Evolutionary conservation across 1,284 basidiomycete species (phyloP).

Genomic region (Peniophora sp.): DNA sequence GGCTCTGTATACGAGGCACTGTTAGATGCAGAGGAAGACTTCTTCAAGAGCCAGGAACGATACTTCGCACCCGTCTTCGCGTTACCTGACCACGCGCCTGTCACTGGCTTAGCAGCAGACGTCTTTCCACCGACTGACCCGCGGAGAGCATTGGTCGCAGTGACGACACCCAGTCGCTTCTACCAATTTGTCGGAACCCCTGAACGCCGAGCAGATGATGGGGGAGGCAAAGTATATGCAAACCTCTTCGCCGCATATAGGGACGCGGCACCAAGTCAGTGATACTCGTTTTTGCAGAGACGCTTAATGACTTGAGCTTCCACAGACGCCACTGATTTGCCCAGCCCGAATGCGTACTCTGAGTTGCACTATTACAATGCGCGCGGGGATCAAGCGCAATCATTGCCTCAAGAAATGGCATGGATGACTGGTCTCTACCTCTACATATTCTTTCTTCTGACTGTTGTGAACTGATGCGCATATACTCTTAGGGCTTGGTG

Average conservation of each 20-base stretch:
- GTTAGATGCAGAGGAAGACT: constrained; percentile 82
- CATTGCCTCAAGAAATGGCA: constrained; percentile 63
- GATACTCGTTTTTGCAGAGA: neutral
- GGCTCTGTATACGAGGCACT: constrained; percentile 83
- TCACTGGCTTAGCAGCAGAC: constrained; percentile 81
- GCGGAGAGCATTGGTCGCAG: constrained; percentile 62
- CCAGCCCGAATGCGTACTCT: constrained; percentile 66
- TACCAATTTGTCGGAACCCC: constrained; percentile 82
- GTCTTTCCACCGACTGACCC: constrained; percentile 59
- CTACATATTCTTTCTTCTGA: constrained; percentile 1
- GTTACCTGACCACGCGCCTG: constrained; percentile 69
- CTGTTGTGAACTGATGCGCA: constrained; percentile 9
- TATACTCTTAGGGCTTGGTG: constrained; percentile 54
- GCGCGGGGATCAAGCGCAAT: constrained; percentile 61
- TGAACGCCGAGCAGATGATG: constrained; percentile 63
- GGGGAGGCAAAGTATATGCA: constrained; percentile 65
- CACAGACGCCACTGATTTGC: constrained; percentile 80
- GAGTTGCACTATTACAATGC: constrained; percentile 74
- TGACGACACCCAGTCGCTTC: constrained; percentile 83
- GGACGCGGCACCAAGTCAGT: constrained; percentile 75
- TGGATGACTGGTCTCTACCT: constrained; percentile 77
- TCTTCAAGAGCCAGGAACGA: constrained; percentile 85
- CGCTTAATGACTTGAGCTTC: no score
- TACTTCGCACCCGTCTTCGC: constrained; percentile 78
- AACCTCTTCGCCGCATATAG: constrained; percentile 67